Base-by-base conservation (phyloP, 495 filamentous ascomycete genomes). In the Amphirosellinia nigrospora region DNA sequence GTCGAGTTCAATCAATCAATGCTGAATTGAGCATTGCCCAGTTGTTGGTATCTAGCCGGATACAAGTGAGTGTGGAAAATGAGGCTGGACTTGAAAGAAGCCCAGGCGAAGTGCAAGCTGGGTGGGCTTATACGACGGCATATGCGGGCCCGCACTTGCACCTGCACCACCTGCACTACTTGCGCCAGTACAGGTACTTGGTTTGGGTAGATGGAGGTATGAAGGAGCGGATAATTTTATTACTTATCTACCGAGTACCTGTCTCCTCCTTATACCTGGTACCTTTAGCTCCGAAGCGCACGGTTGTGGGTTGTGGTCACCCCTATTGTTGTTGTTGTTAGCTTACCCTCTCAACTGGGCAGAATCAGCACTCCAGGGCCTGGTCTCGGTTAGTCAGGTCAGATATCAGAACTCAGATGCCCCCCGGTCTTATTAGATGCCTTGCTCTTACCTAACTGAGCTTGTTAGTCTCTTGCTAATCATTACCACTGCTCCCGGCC, bases 191-290 rank as follows among this genome's bases (percentile, higher is more conserved):
- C n/a, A n/a, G n/a, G n/a, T n/a, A n/a, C n/a, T n/a, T n/a, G n/a
- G n/a, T n/a, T n/a, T 36, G 7, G 34, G 34, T 36, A 36, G 34
- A 7, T 36, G 7, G n/a, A n/a, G n/a, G 50, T 30, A 2, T 32
- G 26, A 53, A 30, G 28, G 55, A 58, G 55, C 30, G 10, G 55
- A 13, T 32, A 58, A 58, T 58, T 32, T 53, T 53, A 53, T 30
- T 30, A 53, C 30, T 53, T 30, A 26, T 53, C 50, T 11, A 30
- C 13, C 23, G 2, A 16, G 34, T 36, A 36, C n/a, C n/a, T n/a
- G n/a, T n/a, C n/a, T n/a, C n/a, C n/a, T n/a, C n/a, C n/a, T n/a
- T n/a, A n/a, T n/a, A 48, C 45, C 46, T 26, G 19, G 21, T 10
- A 50, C 21, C 21, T 48, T 48, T 48, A 48, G 19, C 45, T 50